Base-by-base conservation (phyloP, 2,329 filamentous ascomycete genomes). In the Fonsecaea monophora region DNA sequence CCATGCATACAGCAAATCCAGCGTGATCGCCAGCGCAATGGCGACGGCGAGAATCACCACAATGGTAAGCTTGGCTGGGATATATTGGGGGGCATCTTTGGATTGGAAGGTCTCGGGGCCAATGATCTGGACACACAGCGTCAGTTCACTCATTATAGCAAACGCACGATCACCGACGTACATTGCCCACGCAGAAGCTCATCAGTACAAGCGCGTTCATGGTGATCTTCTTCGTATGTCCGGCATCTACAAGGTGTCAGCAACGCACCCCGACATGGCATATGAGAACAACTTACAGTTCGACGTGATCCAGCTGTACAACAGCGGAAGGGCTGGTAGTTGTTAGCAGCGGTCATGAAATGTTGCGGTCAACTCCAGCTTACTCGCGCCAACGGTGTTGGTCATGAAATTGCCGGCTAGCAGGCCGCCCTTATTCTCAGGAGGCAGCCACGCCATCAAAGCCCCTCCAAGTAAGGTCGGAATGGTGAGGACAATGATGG, bases 171-270 rank as follows among this genome's bases (percentile, higher is more conserved):
- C 18, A 50, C 6, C 6, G 15, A 50, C 45, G 25, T 30, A 50
- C 45, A 18, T 82, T 82, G 1, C 78, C 80, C 7, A 80, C 70
- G 40, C 77, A 78, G 71, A 81, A 82, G 1, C 77, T 74, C 61
- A 82, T 77, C 9, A 83, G 75, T 8, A 81, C 73, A n/a, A 84
- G 70, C 0, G 81, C 82, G 48, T 82, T 83, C 56, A 81, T 78
- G 0, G 81, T 82, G 30, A 82, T 80, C 66, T 84, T 83, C 74
- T 84, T 84, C 1, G 81, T 81, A 63, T 84, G 81, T 0, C 82
- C 82, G 8, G 79, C 81, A 3, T 80, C 62, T 65, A 45, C 12
- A 2, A 32, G 8, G 4, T 8, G 35, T 38, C 21, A 42, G 15
- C 37, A 42, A n/a, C 6, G 21, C 32, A 25, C 25, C 45, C 21